phyloP scores from a whole-genome alignment of 352 stramenopile species.

The Pythium guiyangense region DNA sequence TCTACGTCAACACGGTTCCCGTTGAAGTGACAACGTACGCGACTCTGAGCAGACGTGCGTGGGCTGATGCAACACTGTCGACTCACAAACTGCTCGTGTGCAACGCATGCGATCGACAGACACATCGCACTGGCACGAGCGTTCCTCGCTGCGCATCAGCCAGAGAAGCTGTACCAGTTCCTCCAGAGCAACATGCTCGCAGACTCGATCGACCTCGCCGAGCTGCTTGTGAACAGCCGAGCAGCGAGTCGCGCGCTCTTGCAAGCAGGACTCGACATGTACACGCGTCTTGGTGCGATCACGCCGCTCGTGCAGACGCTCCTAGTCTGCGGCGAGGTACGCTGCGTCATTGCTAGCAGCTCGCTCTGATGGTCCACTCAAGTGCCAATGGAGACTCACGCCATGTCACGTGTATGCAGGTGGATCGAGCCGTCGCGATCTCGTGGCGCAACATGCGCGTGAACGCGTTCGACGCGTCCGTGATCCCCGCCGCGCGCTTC shows the following conservation, averaged over 20 bases:
- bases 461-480: slow-evolving; percentile 29
- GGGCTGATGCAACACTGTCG: background rate
- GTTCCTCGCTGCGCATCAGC: slow-evolving; percentile 38
- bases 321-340: slow-evolving; percentile 42
- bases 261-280: slow-evolving; percentile 68
- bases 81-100: background rate
- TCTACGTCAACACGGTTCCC: slow-evolving; percentile 40
- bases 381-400: too few species aligned
- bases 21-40: slow-evolving; percentile 64
- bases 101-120: slow-evolving; percentile 15
- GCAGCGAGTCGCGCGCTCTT: slow-evolving; percentile 25
- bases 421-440: slow-evolving; percentile 37
- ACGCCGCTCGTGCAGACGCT: slow-evolving; percentile 39
- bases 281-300: slow-evolving; percentile 46
- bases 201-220: slow-evolving; percentile 55
- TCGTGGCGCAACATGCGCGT: slow-evolving; percentile 40
- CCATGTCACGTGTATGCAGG: too few species aligned
- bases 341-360: background rate
- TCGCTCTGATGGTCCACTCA: too few species aligned
- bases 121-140: slow-evolving; percentile 48
- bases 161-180: slow-evolving; percentile 59
- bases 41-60: too few species aligned
- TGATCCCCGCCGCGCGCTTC: slow-evolving; percentile 37
- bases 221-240: slow-evolving; percentile 36
- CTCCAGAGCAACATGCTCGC: slow-evolving; percentile 51